These are phyloP conservation scores for Medicago ruthenica DNA, from an alignment of 306 rosid genomes.

Conservation along the genomic window DNA sequence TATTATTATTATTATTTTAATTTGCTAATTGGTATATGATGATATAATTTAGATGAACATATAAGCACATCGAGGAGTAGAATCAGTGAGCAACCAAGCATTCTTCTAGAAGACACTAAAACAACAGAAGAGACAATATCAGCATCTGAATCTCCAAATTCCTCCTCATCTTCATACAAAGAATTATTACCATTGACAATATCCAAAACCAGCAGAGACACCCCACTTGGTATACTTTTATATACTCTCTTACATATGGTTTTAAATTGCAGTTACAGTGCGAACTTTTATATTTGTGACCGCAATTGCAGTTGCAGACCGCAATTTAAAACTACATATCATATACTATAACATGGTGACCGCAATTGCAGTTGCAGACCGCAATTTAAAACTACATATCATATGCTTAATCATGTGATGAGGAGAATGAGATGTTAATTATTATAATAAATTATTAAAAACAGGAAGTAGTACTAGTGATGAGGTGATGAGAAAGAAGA, in stretches of 20 bases:
- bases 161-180: constrained; percentile 74
- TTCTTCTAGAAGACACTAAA: constrained; percentile 42
- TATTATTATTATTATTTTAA: neutral
- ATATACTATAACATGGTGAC: neutral
- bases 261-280: neutral
- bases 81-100: constrained; percentile 52
- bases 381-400: neutral
- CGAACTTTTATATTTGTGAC: neutral
- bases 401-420: too few relatives aligned
- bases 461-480: neutral
- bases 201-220: constrained; percentile 45
- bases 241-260: neutral
- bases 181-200: constrained; percentile 31
- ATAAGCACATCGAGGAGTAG: constrained; percentile 50
- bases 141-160: constrained; percentile 66
- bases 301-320: neutral
- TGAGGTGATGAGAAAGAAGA: constrained; percentile 1
- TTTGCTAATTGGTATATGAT: constrained; percentile 11
- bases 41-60: constrained; percentile 51
- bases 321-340: neutral
- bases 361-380: neutral
- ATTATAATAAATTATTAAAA: neutral
- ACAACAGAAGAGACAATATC: constrained; percentile 58
- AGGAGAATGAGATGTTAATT: too few relatives aligned
- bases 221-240: constrained; percentile 46